phyloP scores from a whole-genome alignment of 495 filamentous ascomycete species.

The Halenospora varia region DNA sequence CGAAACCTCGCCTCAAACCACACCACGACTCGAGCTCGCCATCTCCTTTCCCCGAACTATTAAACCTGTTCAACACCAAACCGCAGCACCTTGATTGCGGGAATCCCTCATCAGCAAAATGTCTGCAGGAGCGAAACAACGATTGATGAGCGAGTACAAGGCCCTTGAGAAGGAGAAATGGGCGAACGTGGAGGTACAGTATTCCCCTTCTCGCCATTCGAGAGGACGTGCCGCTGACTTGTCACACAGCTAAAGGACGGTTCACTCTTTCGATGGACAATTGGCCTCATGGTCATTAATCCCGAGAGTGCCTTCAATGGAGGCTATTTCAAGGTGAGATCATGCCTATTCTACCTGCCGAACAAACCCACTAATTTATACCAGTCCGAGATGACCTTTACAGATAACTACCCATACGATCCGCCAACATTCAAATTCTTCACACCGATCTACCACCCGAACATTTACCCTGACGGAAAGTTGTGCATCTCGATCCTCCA shows the following conservation, averaged over 20 bases:
- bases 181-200: constrained; percentile 79
- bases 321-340: constrained; percentile 73
- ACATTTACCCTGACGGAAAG: constrained; percentile 85
- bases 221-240: constrained; percentile 1
- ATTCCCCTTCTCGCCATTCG: neutral
- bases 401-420: constrained; percentile 81
- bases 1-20: neutral
- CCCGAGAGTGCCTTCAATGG: constrained; percentile 86
- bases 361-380: constrained; percentile 4
- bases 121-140: constrained; percentile 55
- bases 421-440: constrained; percentile 92
- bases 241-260: constrained; percentile 57
- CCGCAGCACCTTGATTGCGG: neutral
- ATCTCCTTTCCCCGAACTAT: neutral
- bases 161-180: constrained; percentile 80
- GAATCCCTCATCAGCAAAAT: neutral
- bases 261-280: constrained; percentile 79
- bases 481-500: constrained; percentile 98
- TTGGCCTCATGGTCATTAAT: constrained; percentile 90
- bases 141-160: constrained; percentile 88
- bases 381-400: constrained; percentile 78
- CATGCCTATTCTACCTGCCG: neutral
- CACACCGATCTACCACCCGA: constrained; percentile 82
- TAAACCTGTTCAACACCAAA: neutral
- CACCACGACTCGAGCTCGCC: neutral